Evolutionary conservation across 2,329 filamentous ascomycete species (phyloP), one percentile per base, ranked within the genome.

Genomic region (Apiospora sp.): DNA sequence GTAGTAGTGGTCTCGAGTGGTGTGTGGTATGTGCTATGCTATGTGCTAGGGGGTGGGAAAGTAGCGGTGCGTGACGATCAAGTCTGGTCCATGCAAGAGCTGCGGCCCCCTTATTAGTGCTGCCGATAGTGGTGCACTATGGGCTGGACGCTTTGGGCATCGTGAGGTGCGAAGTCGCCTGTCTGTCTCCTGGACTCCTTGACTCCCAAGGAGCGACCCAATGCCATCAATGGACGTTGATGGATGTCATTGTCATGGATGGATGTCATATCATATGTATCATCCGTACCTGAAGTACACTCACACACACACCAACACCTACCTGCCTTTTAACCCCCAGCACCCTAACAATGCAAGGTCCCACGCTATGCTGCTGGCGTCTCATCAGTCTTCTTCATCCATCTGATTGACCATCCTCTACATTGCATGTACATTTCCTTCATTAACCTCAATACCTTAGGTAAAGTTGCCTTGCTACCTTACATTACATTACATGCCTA

Each of bases 401-500:
- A 61, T 61, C 49, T 30, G 24, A 54, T 54, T 14, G 37, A 10
- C 51, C 54, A 37, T 30, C 7, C 51, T 41, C 37, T 41, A 41
- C 51, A 30, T 58, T 14, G 16, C 54, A 37, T 30, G 22, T 19
- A 19, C 51, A 30, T 19, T 37, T 34, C 54, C 19, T 61, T 37
- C 13, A 30, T 30, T 27, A 27, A 58, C 44, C 30, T 34, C 30
- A 61, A 10, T 22, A 16, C 16, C 54, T 22, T 22, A 22, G 10
- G 19, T 22, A 22, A 8, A 19, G 10, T 22, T 12, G 12, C 49
- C 49, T 51, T 51, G 13, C 41, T 13, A 22, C 10, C 22, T 34
- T 41, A 64, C 58, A 64, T 64, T 64, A 64, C 58, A 64, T 64
- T 64, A 24, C 58, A 64, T 64, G 58, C 34, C 58, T 64, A 41